Percentiles rank a stretch among this genome's conserved stretches.
Evolutionary conservation across 225 moss, liverwort and hornwort genomes (phyloP).

Genomic region (Climacium dendroides): DNA sequence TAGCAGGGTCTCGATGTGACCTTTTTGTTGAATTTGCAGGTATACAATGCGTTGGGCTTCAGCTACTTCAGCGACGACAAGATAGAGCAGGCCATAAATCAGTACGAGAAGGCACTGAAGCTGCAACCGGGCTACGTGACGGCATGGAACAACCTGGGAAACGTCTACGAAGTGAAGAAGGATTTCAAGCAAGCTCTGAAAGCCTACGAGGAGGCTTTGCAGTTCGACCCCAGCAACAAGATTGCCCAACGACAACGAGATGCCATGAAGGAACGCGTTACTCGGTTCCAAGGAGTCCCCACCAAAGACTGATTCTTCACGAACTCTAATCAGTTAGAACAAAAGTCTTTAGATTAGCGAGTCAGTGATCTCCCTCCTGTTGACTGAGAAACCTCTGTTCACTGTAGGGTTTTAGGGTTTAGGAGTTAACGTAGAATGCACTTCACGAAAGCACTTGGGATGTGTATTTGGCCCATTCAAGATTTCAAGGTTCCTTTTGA

Average conservation of each 20-base stretch:
- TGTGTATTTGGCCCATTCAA: background rate
- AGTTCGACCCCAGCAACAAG: conserved; percentile 82
- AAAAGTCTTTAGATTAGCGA: background rate
- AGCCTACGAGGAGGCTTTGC: conserved; percentile 82
- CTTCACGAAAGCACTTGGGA: background rate
- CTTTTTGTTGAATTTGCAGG: conserved; percentile 23
- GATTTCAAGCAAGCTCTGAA: conserved; percentile 51
- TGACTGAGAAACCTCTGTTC: background rate
- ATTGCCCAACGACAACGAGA: conserved; percentile 63
- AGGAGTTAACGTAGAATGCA: background rate
- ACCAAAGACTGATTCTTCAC: conserved; percentile 3
- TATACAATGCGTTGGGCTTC: conserved; percentile 89
- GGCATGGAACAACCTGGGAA: conserved; percentile 95
- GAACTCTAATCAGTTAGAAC: background rate
- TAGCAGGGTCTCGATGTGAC: background rate
- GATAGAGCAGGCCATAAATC: conserved; percentile 48
- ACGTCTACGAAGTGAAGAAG: conserved; percentile 68
- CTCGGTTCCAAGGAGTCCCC: conserved; percentile 67
- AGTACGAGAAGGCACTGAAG: conserved; percentile 83
- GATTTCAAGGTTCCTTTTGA: background rate
- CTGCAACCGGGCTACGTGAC: conserved; percentile 89
- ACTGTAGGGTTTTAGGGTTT: background rate
- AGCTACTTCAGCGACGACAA: conserved; percentile 74
- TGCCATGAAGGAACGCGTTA: conserved; percentile 53
- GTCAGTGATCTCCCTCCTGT: background rate